phyloP scores from a whole-genome alignment of 2,329 filamentous ascomycete species.

The Penicillium hordei region DNA sequence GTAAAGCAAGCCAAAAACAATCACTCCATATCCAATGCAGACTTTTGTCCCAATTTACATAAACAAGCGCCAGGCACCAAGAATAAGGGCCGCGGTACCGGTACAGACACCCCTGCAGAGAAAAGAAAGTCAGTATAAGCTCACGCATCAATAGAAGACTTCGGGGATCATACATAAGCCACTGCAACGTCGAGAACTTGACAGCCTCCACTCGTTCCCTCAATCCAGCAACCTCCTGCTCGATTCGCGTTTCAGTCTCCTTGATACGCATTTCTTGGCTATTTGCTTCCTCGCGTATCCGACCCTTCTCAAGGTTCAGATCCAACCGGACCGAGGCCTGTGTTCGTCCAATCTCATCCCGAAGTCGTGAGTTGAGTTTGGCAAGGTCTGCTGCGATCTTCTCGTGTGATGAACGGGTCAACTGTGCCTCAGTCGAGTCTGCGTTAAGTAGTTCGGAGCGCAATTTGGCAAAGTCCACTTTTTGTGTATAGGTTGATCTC shows the following conservation, averaged over 20 bases:
- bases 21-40: slow-evolving; percentile 25
- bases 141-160: background rate
- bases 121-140: slow-evolving; percentile 29
- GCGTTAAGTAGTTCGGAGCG: slow-evolving; percentile 89
- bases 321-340: slow-evolving; percentile 91
- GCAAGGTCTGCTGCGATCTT: slow-evolving; percentile 90
- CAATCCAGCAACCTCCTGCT: slow-evolving; percentile 90
- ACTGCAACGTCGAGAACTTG: slow-evolving; percentile 97
- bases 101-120: slow-evolving; percentile 60
- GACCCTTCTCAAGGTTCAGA: slow-evolving; percentile 92
- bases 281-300: slow-evolving; percentile 94
- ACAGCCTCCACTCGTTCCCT: slow-evolving; percentile 92
- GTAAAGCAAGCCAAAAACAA: slow-evolving; percentile 8
- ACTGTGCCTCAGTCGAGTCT: slow-evolving; percentile 84
- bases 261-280: slow-evolving; percentile 97
- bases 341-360: slow-evolving; percentile 91
- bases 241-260: slow-evolving; percentile 97
- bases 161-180: slow-evolving; percentile 76
- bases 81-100: slow-evolving; percentile 64
- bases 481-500: slow-evolving; percentile 67
- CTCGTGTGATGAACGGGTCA: slow-evolving; percentile 88
- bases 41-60: slow-evolving; percentile 48
- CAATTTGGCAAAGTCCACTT: slow-evolving; percentile 97
- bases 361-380: slow-evolving; percentile 82
- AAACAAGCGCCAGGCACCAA: slow-evolving; percentile 66